Percentiles rank a stretch among this genome's conserved stretches.
These are phyloP conservation scores for Primulina huaijiensis DNA, from an alignment of 257 asterid species.

Conservation along the genomic window DNA sequence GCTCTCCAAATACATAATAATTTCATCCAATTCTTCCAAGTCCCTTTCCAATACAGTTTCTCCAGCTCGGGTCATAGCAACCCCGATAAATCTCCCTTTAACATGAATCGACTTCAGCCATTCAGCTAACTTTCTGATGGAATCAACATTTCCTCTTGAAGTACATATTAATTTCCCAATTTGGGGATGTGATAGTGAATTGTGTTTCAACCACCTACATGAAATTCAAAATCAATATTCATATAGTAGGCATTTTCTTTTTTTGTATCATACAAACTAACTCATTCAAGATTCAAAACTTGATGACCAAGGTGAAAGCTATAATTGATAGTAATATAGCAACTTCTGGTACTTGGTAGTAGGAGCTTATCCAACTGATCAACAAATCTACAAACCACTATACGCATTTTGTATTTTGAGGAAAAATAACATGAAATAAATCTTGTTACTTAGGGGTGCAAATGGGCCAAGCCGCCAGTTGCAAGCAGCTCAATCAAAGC, in stretches of 20 bases:
- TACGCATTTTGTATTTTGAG: not conserved
- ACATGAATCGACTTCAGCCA: slow-evolving; percentile 78
- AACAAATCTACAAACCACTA: not conserved
- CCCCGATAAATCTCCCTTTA: slow-evolving; percentile 84
- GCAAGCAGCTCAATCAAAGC: not conserved
- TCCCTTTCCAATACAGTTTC: slow-evolving; percentile 47
- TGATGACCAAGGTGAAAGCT: not conserved
- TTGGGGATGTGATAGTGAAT: slow-evolving; percentile 77
- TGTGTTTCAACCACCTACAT: slow-evolving; percentile 94
- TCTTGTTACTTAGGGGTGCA: not conserved
- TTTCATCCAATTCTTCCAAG: slow-evolving; percentile 60
- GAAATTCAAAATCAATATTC: slow-evolving; percentile 13
- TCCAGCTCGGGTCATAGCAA: slow-evolving; percentile 55
- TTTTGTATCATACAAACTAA: not conserved
- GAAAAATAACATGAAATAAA: not conserved
- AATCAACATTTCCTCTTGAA: slow-evolving; percentile 62
- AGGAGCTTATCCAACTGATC: not conserved
- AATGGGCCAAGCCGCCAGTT: not conserved
- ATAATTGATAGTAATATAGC: not conserved
- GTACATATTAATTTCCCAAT: slow-evolving; percentile 74
- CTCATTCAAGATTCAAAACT: slow-evolving; percentile 10
- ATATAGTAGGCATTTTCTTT: slow-evolving; percentile 6
- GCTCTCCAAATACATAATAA: slow-evolving; percentile 54
- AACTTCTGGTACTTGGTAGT: not conserved
- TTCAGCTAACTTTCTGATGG: slow-evolving; percentile 52